Evolutionary conservation across 2,329 filamentous ascomycete genomes (phyloP).

Genomic region (Fusarium marasasianum): DNA sequence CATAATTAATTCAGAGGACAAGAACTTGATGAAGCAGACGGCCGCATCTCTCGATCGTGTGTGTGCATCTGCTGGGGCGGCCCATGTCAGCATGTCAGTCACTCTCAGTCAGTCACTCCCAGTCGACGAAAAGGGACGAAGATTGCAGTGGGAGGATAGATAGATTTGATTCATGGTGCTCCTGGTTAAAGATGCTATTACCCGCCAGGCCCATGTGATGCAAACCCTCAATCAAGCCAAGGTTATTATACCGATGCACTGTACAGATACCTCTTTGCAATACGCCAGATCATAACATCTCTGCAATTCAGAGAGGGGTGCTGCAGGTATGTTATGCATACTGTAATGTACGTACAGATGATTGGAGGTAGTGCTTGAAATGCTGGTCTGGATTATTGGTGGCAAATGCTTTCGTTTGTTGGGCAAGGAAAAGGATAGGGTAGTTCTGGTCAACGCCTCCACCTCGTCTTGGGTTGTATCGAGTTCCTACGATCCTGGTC

Average conservation of each 20-base stretch:
- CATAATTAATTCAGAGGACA: not conserved
- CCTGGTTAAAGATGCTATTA: conserved; percentile 23
- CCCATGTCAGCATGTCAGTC: not conserved
- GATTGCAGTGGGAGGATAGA: not conserved
- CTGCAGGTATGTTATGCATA: conserved; percentile 53
- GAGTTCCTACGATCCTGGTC: conserved; percentile 25
- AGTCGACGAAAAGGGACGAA: conserved; percentile 5
- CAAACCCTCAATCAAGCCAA: conserved; percentile 28
- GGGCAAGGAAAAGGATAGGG: conserved; percentile 6
- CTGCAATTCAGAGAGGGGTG: conserved; percentile 28
- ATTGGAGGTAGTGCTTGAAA: conserved; percentile 31
- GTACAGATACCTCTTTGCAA: conserved; percentile 12
- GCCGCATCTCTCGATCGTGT: conserved; percentile 27
- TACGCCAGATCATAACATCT: conserved; percentile 28
- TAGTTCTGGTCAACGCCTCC: conserved; percentile 30
- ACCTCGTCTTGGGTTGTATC: conserved; percentile 18
- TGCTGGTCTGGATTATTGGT: conserved; percentile 19
- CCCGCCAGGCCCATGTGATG: conserved; percentile 18
- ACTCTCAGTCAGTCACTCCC: not conserved
- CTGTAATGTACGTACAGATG: conserved; percentile 48
- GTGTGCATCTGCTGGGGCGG: conserved; percentile 11
- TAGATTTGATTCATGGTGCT: not conserved
- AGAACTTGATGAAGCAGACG: conserved; percentile 24
- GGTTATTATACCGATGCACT: not conserved
- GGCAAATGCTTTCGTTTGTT: conserved; percentile 28